Base-by-base conservation (phyloP, 1,284 basidiomycete species). In the Apiotrichum montevideense region DNA sequence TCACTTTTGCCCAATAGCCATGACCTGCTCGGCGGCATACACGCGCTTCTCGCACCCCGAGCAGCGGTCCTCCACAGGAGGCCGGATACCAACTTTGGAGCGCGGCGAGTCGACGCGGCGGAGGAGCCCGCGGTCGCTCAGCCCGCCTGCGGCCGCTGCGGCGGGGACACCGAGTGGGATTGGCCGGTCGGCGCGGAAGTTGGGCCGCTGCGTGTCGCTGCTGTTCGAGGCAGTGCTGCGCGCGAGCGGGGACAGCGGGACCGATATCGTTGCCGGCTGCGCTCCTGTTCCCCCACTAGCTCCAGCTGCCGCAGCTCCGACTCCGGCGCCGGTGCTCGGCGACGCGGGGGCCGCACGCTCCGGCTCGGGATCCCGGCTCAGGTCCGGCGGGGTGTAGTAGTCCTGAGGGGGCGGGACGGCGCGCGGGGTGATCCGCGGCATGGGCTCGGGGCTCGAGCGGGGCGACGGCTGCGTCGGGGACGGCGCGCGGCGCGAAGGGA, bases 11-110 rank as follows among this genome's bases (percentile, higher is more conserved):
- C 55, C 56, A 55, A 56, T 56, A 7, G 52, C 35, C 63, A 68
- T 50, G 41, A 75, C 71, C 60, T 72, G 69, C 59, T 76, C 75
- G 2, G 75, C 75, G 11, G 72, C 72, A 59, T 76, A 76, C 4
- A 76, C 75, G 51, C 72, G 66, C 66, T 75, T 75, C 48, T 63
- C 72, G 56, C 75, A 76, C 11, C 67, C 69, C 39, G 60, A 58
- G 58, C 75, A 75, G 37, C 58, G 35, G 46, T 75, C 73, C 46
- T 71, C 66, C 33, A 63, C 62, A 14, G 54, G 59, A 9, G 68
- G 58, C 49, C 62, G 63, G 51, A 64, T 66, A n/a, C 73, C 73
- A 9, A 72, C 68, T 56, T 75, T 75, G 51, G 45, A 47, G 35
- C 55, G 52, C 3, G 60, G 60, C 29, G 49, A 54, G 44, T 61